Conservation (phyloP, 208 protist species). For the Leishmania amazonensis region DNA sequence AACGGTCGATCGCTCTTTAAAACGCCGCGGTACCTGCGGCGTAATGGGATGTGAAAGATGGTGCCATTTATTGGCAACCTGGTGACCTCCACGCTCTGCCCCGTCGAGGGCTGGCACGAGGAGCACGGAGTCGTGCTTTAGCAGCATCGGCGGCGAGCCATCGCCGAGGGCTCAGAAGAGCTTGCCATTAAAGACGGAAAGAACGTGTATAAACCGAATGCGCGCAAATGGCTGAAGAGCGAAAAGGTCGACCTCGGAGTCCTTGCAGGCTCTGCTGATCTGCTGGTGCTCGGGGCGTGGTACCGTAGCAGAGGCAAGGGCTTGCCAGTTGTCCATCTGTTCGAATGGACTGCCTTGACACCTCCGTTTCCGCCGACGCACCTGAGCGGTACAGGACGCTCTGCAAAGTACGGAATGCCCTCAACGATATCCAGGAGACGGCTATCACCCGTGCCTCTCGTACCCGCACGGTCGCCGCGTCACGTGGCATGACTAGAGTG, state of each 20-base stretch:
- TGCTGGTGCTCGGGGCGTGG: constrained; percentile 80
- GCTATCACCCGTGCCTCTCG: constrained; percentile 57
- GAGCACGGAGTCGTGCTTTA: constrained; percentile 37
- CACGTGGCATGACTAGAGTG: constrained; percentile 33
- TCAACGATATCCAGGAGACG: constrained; percentile 56
- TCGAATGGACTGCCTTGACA: constrained; percentile 79
- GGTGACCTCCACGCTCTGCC: constrained; percentile 64
- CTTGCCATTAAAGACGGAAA: constrained; percentile 81
- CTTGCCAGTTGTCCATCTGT: constrained; percentile 61
- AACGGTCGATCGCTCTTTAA: constrained; percentile 56
- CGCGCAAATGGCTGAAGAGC: constrained; percentile 88
- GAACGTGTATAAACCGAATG: constrained; percentile 70
- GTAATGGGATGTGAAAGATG: constrained; percentile 34
- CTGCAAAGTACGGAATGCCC: constrained; percentile 75
- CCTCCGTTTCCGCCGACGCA: constrained; percentile 22
- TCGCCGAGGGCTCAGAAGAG: constrained; percentile 74
- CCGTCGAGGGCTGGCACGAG: constrained; percentile 40
- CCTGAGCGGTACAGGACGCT: constrained; percentile 70
- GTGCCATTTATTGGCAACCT: constrained; percentile 42
- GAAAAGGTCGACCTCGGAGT: constrained; percentile 91
- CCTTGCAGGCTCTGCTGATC: constrained; percentile 81
- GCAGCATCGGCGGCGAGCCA: constrained; percentile 57
- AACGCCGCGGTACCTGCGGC: constrained; percentile 40
- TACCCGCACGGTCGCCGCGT: constrained; percentile 39
- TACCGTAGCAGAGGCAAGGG: constrained; percentile 79